These are phyloP conservation scores for Metarhizium rileyi DNA, from an alignment of 2,329 filamentous ascomycete species.

Conservation along the genomic window DNA sequence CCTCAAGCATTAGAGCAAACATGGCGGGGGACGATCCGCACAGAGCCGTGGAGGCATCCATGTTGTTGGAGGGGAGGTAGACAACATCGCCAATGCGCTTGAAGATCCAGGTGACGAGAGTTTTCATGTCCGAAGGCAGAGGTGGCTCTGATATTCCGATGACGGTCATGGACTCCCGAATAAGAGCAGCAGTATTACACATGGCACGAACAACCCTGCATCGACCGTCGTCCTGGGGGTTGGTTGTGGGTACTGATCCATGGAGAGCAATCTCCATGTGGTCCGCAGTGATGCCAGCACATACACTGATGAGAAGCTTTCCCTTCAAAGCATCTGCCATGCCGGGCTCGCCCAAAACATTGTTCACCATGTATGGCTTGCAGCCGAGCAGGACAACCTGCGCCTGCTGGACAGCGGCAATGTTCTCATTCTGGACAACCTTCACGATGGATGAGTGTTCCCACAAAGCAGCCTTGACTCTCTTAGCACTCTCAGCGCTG, in stretches of 20 bases:
- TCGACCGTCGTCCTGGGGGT: constrained; percentile 34
- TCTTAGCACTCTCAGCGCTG: constrained; percentile 56
- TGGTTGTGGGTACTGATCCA: constrained; percentile 37
- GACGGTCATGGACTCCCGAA: constrained; percentile 75
- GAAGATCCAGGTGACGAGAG: constrained; percentile 68
- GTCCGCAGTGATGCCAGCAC: constrained; percentile 62
- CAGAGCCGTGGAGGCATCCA: constrained; percentile 66
- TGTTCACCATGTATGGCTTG: constrained; percentile 66
- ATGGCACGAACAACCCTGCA: constrained; percentile 68
- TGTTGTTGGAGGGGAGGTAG: constrained; percentile 53
- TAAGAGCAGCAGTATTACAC: constrained; percentile 74
- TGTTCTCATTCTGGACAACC: constrained; percentile 63
- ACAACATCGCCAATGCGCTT: constrained; percentile 61
- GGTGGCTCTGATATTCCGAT: constrained; percentile 55
- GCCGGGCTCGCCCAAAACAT: constrained; percentile 56
- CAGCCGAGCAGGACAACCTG: constrained; percentile 71
- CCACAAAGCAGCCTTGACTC: constrained; percentile 55
- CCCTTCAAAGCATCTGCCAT: constrained; percentile 65
- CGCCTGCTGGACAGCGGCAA: constrained; percentile 54
- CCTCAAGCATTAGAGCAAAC: constrained; percentile 66
- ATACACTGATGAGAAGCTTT: constrained; percentile 74
- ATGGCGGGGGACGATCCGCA: constrained; percentile 70
- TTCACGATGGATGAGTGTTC: constrained; percentile 53
- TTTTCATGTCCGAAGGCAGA: constrained; percentile 40
- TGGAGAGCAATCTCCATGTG: constrained; percentile 60